Base-by-base conservation (phyloP, 345 rosid genomes). In the Eutrema heterophyllum region DNA sequence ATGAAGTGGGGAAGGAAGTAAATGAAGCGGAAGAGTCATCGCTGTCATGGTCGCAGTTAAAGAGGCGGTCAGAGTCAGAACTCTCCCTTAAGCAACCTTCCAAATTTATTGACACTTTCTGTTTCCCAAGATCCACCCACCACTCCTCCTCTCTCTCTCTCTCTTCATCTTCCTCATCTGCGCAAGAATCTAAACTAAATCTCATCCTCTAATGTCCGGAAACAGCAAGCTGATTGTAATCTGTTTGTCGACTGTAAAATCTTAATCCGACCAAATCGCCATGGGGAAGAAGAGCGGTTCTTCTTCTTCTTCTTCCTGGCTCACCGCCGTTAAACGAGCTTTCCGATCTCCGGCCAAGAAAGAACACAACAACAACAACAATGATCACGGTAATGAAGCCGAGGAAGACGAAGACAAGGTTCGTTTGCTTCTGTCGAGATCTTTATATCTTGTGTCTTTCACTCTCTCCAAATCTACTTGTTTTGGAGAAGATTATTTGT, bases 301-400 rank as follows among this genome's bases (percentile, higher is more conserved):
- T 63, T 90, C 96, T 3, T n/a, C n/a, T n/a, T 88, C 93, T 24
- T 83, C 81, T 65, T 90, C 96, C 1, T 88, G 97, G 97, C 86
- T 90, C 76, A 84, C 90, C 16, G 94, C 86, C 67, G 92, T 90
- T 38, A 90, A 90, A 85, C 86, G 94, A 70, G 97, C 90, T 71
- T 88, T 90, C 81, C 86, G 90, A 81, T 90, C 92, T 84, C 97
- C 97, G 13, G 71, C 82, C 68, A 89, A 78, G 76, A 86, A 66
- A 76, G 73, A 62, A 26, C 76, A 57, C 53, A 79, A 60, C 66
- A 83, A 75, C 30, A 82, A 79, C 50, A 73, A n/a, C n/a, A n/a
- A 40, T 40, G 29, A 14, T 49, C 36, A 57, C 10, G 79, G 81
- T 58, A 76, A 73, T 39, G 87, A 81, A 61, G 86, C 45, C 1